Percentiles rank a stretch among this genome's conserved stretches.
phyloP scores from a whole-genome alignment of 208 protist genomes.

The Acanthamoeba royreba region DNA sequence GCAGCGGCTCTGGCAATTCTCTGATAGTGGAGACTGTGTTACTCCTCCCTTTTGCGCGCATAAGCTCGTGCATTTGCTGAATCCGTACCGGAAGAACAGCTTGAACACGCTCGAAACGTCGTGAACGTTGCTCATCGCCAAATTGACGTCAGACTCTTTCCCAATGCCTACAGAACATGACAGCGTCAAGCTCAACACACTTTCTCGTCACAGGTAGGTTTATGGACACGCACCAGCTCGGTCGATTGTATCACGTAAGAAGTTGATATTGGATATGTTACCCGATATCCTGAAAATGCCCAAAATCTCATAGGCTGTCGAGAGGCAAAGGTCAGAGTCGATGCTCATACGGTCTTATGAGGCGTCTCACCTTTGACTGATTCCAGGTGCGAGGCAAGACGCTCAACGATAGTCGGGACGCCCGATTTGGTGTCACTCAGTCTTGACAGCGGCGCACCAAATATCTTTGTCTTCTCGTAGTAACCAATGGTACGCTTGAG shows the following conservation, averaged over 20 bases:
- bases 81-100: neutral
- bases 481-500: constrained; percentile 2
- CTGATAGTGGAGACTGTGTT: neutral
- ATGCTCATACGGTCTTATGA: neutral
- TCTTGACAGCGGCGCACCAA: neutral
- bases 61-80: too few species aligned
- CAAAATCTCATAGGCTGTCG: neutral
- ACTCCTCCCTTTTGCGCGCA: neutral
- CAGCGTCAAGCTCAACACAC: too few species aligned
- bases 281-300: constrained; percentile 39
- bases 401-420: constrained; percentile 9
- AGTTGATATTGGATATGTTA: constrained; percentile 27
- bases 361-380: neutral
- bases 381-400: neutral
- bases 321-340: neutral
- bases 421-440: neutral
- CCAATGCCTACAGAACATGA: neutral
- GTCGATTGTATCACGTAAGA: constrained; percentile 14
- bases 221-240: neutral
- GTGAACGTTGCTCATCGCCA: neutral
- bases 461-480: constrained; percentile 18
- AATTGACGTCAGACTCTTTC: neutral
- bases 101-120: constrained; percentile 33
- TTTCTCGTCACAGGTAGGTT: too few species aligned
- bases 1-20: constrained; percentile 29